Base-by-base conservation (phyloP, 768 basidiomycete genomes). In the Hericium coralloides region DNA sequence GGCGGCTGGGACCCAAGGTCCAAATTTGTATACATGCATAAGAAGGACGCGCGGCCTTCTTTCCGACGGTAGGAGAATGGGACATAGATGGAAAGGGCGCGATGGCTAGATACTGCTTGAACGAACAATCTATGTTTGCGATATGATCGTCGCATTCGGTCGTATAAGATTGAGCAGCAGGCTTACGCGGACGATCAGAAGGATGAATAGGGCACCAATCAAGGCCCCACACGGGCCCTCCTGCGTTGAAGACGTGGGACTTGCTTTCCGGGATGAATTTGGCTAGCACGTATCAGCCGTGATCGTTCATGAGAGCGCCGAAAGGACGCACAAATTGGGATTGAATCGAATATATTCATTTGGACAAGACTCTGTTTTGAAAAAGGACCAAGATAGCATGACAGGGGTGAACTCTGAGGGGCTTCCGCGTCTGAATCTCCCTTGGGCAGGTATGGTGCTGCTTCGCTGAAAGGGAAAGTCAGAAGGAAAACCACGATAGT, bases 121-220 rank as follows among this genome's bases (percentile, higher is more conserved):
- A 78, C 36, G 67, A 69, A 39, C 79, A 76, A 41, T 70, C 87
- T 89, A 57, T 3, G 38, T 36, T 37, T 2, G 23, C 20, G 38
- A 31, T 51, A 53, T 45, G 37, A 54, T 62, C 15, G 43, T 43
- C 38, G 52, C 53, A 41, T 12, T 8, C 12, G 14, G 9, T 6
- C 54, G 38, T 48, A n/a, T 41, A 38, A 15, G 9, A 15, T 15
- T 17, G 8, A 25, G 12, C 14, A 23, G 14, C 48, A 50, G 52
- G 66, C 76, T 62, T 63, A 89, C 89, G 66, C 50, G 71, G 60
- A 39, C 82, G 76, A 51, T 84, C 83, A 38, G 77, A 72, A 20
- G 74, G 69, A 59, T 87, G 78, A 22, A 85, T 82, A 3, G 97
- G 95, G 68, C 93, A 94, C 95, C 95, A 98, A 61, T 95, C 92